Conservation (phyloP, 345 rosid species). For the Moringa oleifera region DNA sequence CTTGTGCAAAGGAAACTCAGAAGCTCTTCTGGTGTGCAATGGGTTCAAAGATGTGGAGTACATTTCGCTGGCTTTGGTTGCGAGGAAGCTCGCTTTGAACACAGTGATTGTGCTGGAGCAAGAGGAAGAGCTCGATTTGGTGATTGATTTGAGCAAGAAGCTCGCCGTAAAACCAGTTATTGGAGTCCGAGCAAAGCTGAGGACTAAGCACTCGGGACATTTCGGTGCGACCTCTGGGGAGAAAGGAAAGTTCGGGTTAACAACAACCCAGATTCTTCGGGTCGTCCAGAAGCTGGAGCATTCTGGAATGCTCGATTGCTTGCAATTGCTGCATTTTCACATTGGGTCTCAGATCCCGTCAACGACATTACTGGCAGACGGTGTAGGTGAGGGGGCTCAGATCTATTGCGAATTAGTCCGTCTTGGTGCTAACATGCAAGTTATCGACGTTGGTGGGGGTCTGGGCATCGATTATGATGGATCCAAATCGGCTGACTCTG, state of each 20-base stretch:
- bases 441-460: slow-evolving; percentile 86
- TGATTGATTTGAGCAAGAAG: slow-evolving; percentile 58
- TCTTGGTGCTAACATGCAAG: slow-evolving; percentile 77
- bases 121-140: slow-evolving; percentile 84
- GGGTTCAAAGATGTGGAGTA: slow-evolving; percentile 89
- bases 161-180: slow-evolving; percentile 59
- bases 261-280: slow-evolving; percentile 66
- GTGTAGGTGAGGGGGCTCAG: slow-evolving; percentile 81
- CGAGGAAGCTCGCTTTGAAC: slow-evolving; percentile 62
- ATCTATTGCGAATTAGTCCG: slow-evolving; percentile 87
- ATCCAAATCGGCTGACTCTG: slow-evolving; percentile 76
- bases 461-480: slow-evolving; percentile 94
- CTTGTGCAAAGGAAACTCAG: slow-evolving; percentile 64
- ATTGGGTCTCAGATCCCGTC: slow-evolving; percentile 93
- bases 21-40: slow-evolving; percentile 74
- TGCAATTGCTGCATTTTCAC: slow-evolving; percentile 85
- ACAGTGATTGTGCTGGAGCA: slow-evolving; percentile 87
- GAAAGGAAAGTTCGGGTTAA: slow-evolving; percentile 89
- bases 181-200: slow-evolving; percentile 78
- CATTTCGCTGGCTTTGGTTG: slow-evolving; percentile 66
- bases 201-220: slow-evolving; percentile 89
- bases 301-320: slow-evolving; percentile 73
- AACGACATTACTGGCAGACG: slow-evolving; percentile 58
- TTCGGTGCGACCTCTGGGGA: slow-evolving; percentile 99
- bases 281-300: slow-evolving; percentile 60